Conservation (phyloP, 495 filamentous ascomycete species). For the Neurospora africana region DNA sequence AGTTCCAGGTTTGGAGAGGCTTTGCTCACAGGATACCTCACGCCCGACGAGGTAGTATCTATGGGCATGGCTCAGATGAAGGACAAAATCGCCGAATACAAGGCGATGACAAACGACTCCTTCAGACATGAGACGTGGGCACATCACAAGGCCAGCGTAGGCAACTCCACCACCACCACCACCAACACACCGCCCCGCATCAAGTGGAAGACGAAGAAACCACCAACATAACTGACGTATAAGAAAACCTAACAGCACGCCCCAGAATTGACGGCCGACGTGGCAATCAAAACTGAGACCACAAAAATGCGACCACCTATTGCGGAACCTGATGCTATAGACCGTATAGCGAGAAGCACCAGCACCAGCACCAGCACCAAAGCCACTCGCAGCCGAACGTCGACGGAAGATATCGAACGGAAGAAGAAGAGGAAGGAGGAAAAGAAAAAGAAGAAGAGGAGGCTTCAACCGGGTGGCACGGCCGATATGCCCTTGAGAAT, state of each 20-base stretch:
- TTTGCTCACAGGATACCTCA: conserved; percentile 13
- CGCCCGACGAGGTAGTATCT: conserved; percentile 2
- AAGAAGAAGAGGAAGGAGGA: neutral
- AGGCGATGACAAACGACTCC: conserved; percentile 2
- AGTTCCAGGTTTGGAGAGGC: conserved; percentile 14
- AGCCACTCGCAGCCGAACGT: neutral
- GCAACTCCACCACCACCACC: conserved; percentile 3
- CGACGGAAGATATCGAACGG: neutral
- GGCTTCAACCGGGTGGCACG: neutral
- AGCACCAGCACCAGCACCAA: neutral
- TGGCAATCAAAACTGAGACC: neutral
- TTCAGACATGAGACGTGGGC: conserved; percentile 12
- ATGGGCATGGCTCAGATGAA: conserved; percentile 8
- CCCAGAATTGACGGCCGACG: neutral
- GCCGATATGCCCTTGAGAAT: neutral
- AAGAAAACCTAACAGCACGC: neutral
- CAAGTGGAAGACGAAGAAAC: neutral
- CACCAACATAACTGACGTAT: neutral
- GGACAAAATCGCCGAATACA: neutral
- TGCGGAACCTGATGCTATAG: neutral
- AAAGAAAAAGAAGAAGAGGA: neutral
- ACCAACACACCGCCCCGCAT: neutral
- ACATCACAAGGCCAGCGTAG: conserved; percentile 8
- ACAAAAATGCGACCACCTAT: neutral
- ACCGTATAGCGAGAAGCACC: neutral